Evolutionary conservation across 2,329 filamentous ascomycete genomes (phyloP).

Genomic region (Lecanicillium sp.): DNA sequence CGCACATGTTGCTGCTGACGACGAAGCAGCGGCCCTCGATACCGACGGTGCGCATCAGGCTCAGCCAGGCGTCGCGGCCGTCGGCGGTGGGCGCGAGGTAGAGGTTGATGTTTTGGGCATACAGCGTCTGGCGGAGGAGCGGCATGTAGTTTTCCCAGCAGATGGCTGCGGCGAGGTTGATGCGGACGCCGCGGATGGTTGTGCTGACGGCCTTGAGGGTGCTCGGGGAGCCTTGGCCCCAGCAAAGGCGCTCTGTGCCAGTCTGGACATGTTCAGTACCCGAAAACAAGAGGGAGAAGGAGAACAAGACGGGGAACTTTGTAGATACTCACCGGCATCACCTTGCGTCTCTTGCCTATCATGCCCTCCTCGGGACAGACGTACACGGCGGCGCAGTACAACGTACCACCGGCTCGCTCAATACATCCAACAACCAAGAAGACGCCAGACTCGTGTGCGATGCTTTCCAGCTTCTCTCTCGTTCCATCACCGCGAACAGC

Average conservation of each 20-base stretch:
- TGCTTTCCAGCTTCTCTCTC: constrained; percentile 66
- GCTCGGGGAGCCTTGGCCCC: constrained; percentile 75
- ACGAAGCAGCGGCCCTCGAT: constrained; percentile 81
- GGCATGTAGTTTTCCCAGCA: constrained; percentile 99
- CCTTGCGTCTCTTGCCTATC: constrained; percentile 81
- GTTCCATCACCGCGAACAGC: constrained; percentile 49
- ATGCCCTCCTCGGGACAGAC: constrained; percentile 66
- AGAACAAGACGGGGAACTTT: no score
- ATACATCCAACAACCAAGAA: constrained; percentile 76
- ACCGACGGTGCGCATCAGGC: constrained; percentile 73
- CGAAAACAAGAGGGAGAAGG: background rate
- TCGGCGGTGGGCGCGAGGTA: constrained; percentile 90
- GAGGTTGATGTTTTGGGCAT: constrained; percentile 83
- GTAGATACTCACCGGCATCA: constrained; percentile 67
- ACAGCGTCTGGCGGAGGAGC: constrained; percentile 71
- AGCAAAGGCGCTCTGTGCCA: constrained; percentile 72
- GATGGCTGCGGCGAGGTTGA: constrained; percentile 80
- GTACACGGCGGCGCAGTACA: constrained; percentile 80
- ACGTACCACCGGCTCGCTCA: constrained; percentile 69
- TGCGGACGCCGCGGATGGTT: constrained; percentile 65
- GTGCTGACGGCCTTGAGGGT: constrained; percentile 75
- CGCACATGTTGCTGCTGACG: constrained; percentile 75
- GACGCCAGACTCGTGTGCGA: constrained; percentile 69
- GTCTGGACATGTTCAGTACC: constrained; percentile 39
- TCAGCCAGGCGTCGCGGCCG: constrained; percentile 70